Evolutionary conservation across 2,329 filamentous ascomycete species (phyloP), one percentile per base, ranked within the genome.

Genomic region (Sclerotinia trifoliorum): DNA sequence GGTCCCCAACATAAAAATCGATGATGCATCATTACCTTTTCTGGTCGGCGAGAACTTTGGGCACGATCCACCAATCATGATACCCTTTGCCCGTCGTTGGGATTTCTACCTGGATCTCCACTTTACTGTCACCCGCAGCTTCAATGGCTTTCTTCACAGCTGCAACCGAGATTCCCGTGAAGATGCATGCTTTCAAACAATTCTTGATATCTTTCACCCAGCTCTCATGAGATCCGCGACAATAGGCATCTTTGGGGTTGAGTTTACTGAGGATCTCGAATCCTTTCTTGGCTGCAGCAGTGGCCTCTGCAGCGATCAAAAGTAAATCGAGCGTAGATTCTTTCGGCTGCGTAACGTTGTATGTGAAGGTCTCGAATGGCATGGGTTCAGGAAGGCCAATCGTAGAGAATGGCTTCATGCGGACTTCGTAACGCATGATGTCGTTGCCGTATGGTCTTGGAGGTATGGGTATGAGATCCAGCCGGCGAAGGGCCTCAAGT

Each of bases 141-240:
- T 81, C 79, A 11, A 89, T 73, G 2, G 83, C 84, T 77, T 87
- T 90, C 74, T 84, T 85, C 60, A 90, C 77, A 1, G 82, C 82
- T 32, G 83, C 83, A 55, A 92, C 83, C 0, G 88, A 86, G 71
- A 93, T 84, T 7, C 86, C 87, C 0, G 89, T 83, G 11, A 87
- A 87, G 70, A 94, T 93, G 72, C 88, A 90, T n/a, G 90, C 86
- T 74, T 87, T 88, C 74, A 91, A 81, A 13, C 84, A 84, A 70
- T 85, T 83, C 77, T 87, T 89, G 15, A 85, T 81, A 29, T 86
- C 82, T 29, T 80, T 80, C 24, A 84, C 76, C 89, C 90, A 93
- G 67, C 86, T 83, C 15, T 84, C 85, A 73, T 90, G 84, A 56
- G 83, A 84, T 13, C 84, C 83, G 42, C 83, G 80, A 13, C 83